Conservation (phyloP, 1,284 basidiomycete genomes). For the Meira miltonrushii region DNA sequence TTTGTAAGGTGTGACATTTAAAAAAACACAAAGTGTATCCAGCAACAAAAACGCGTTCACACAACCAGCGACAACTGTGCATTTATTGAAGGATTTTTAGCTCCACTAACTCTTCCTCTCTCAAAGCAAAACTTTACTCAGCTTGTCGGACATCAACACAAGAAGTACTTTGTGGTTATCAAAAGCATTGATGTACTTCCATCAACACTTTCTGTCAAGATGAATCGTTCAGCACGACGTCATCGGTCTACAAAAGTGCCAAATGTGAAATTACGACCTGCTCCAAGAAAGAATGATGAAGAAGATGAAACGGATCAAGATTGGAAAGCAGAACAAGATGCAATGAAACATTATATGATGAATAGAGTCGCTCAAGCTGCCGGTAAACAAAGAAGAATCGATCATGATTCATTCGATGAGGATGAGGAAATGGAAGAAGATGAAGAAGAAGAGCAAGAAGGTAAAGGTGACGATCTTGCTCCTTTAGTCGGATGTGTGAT, state of each 20-base stretch:
- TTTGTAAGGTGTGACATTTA: too few species aligned
- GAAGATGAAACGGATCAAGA: conserved; percentile 6
- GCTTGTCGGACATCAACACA: too few species aligned
- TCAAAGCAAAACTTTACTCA: too few species aligned
- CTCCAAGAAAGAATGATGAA: conserved; percentile 9
- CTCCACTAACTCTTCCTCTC: too few species aligned
- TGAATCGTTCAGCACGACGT: conserved; percentile 2
- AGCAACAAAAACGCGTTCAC: too few species aligned
- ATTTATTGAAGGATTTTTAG: too few species aligned
- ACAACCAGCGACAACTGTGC: too few species aligned
- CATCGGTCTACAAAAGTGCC: conserved; percentile 45
- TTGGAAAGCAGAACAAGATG: conserved; percentile 14
- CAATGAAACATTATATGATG: conserved; percentile 7
- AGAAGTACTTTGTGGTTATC: too few species aligned
- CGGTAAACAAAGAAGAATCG: not conserved
- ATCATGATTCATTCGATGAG: conserved; percentile 15
- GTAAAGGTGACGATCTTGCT: conserved; percentile 13
- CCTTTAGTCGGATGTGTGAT: conserved; percentile 11
- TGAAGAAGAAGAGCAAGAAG: conserved; percentile 33
- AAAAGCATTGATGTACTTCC: too few species aligned
- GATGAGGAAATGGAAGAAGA: conserved; percentile 1
- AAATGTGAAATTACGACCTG: conserved; percentile 45
- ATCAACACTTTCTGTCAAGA: not conserved
- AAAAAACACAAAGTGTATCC: too few species aligned
- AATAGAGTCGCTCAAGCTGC: not conserved